Percentiles rank a stretch among this genome's conserved stretches.
Evolutionary conservation across 225 moss, liverwort and hornwort species (phyloP).

Genomic region (Pseudoscleropodium purum): DNA sequence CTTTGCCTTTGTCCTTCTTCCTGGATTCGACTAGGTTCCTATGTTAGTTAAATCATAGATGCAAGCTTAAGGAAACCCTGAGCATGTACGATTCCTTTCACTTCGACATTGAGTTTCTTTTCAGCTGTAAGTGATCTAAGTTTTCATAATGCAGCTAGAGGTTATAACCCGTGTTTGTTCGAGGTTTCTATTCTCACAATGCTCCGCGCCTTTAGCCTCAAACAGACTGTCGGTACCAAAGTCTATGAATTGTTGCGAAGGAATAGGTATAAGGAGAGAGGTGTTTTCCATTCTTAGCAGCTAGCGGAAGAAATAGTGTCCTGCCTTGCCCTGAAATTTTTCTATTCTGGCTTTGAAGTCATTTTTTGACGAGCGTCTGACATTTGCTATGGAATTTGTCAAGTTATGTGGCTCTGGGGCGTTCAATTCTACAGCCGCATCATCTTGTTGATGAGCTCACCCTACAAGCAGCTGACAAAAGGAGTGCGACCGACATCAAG

Average conservation of each 20-base stretch:
- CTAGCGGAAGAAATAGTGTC: background rate
- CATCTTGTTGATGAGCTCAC: slow-evolving; percentile 39
- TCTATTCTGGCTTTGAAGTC: background rate
- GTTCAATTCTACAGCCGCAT: slow-evolving; percentile 55
- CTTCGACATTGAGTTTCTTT: background rate
- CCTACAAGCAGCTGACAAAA: background rate
- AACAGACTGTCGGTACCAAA: background rate
- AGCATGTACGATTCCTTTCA: background rate
- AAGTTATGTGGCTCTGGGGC: slow-evolving; percentile 50
- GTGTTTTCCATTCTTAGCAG: background rate
- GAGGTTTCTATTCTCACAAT: background rate
- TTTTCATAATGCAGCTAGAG: background rate
- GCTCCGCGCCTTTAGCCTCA: background rate
- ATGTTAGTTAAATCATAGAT: background rate
- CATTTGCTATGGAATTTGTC: background rate
- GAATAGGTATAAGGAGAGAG: background rate
- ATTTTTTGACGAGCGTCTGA: background rate
- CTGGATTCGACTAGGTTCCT: background rate
- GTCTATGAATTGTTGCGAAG: background rate
- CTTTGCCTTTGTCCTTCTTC: background rate
- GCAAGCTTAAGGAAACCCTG: background rate
- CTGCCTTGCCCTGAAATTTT: background rate
- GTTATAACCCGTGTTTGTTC: background rate
- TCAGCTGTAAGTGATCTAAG: background rate
- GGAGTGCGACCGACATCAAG: slow-evolving; percentile 2